Conservation (phyloP, 2,329 filamentous ascomycete genomes). For the Fusarium papillatum region DNA sequence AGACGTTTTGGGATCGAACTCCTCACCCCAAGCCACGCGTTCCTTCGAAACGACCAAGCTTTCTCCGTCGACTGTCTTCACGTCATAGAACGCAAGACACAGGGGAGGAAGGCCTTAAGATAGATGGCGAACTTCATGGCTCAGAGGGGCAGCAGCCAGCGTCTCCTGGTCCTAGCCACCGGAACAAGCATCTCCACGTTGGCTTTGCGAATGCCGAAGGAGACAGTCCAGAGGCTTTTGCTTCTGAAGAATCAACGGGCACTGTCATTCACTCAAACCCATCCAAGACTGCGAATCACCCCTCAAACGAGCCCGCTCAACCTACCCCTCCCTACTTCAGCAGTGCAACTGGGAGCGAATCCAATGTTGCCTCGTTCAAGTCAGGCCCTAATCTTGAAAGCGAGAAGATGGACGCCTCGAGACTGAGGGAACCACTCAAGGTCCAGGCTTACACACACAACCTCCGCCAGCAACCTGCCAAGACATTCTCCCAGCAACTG, state of each 20-base stretch:
- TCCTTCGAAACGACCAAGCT: slow-evolving; percentile 56
- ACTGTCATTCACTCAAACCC: neutral
- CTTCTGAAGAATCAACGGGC: slow-evolving; percentile 9
- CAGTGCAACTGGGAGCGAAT: slow-evolving; percentile 34
- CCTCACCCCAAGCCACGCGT: slow-evolving; percentile 60
- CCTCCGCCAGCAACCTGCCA: slow-evolving; percentile 75
- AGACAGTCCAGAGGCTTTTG: neutral
- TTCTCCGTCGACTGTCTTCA: slow-evolving; percentile 64
- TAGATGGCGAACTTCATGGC: slow-evolving; percentile 49
- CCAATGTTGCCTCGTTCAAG: slow-evolving; percentile 41
- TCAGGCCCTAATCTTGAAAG: slow-evolving; percentile 53
- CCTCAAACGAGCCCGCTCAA: neutral
- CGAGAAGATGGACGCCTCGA: slow-evolving; percentile 56
- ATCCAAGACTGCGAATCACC: slow-evolving; percentile 7
- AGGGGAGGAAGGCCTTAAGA: slow-evolving; percentile 4
- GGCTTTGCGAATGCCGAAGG: slow-evolving; percentile 61
- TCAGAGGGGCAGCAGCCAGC: slow-evolving; percentile 18
- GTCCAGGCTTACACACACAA: slow-evolving; percentile 76
- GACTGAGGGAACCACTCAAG: slow-evolving; percentile 49
- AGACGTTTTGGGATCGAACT: slow-evolving; percentile 95
- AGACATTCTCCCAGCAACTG: slow-evolving; percentile 82
- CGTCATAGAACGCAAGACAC: slow-evolving; percentile 43
- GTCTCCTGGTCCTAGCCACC: slow-evolving; percentile 13
- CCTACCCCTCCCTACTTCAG: slow-evolving; percentile 3
- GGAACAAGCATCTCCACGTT: slow-evolving; percentile 62